phyloP scores from a whole-genome alignment of 148 eudicot species.

The Pharnaceum exiguum region DNA sequence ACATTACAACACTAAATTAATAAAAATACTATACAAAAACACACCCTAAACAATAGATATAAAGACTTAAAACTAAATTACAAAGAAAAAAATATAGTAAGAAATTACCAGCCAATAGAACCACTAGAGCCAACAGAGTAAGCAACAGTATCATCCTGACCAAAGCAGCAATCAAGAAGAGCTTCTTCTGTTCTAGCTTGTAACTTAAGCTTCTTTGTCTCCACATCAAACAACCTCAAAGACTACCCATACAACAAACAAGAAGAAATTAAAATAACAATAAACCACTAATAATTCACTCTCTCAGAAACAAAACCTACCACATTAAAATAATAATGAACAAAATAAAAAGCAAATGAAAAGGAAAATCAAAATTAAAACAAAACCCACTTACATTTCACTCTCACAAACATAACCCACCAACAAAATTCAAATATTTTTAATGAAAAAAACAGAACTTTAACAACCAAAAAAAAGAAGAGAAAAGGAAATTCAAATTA shows the following conservation, averaged over 20 bases:
- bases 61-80: too few species aligned
- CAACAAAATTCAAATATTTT: not conserved
- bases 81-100: not conserved
- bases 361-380: too few species aligned
- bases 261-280: not conserved
- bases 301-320: too few species aligned
- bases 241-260: conserved; percentile 30
- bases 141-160: conserved; percentile 42
- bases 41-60: too few species aligned
- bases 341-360: too few species aligned
- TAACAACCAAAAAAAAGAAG: not conserved
- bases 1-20: too few species aligned
- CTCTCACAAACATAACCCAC: too few species aligned
- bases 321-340: too few species aligned
- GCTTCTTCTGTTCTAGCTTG: conserved; percentile 53
- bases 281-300: too few species aligned
- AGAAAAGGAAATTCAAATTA: not conserved
- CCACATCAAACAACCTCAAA: conserved; percentile 66
- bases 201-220: conserved; percentile 35
- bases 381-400: too few species aligned
- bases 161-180: conserved; percentile 81
- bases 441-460: not conserved
- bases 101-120: conserved; percentile 53
- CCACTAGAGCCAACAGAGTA: conserved; percentile 58
- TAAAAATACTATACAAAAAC: too few species aligned